Conservation (phyloP, 2,329 filamentous ascomycete species). For the Aspergillus neotritici region DNA sequence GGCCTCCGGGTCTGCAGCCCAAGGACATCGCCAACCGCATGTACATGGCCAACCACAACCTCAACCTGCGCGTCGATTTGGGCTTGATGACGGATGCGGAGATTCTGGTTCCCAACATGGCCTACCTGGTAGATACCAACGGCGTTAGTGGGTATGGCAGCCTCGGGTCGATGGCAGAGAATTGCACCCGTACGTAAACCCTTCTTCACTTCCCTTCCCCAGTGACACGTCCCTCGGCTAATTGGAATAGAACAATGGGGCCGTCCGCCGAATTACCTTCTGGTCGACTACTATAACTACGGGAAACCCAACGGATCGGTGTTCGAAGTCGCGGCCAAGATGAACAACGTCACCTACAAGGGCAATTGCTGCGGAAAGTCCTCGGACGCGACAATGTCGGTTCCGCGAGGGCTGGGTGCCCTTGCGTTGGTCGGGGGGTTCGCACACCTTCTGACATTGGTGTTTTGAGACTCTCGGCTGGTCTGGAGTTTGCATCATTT, state of each 20-base stretch:
- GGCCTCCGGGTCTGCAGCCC: conserved; percentile 60
- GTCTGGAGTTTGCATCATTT: too few species aligned
- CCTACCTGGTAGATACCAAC: conserved; percentile 69
- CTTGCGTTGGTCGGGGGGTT: too few species aligned
- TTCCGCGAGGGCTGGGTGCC: conserved; percentile 5
- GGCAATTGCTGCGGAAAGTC: conserved; percentile 34
- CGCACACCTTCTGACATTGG: too few species aligned
- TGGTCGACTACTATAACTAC: conserved; percentile 80
- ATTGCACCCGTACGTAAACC: conserved; percentile 50
- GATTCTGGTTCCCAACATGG: conserved; percentile 62
- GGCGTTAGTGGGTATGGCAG: conserved; percentile 60
- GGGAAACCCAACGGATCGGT: conserved; percentile 65
- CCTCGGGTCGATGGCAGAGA: conserved; percentile 57
- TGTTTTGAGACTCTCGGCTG: too few species aligned
- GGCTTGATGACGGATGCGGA: conserved; percentile 45
- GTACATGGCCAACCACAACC: conserved; percentile 86
- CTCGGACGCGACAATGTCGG: conserved; percentile 22
- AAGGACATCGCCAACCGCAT: conserved; percentile 56
- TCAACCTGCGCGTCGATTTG: conserved; percentile 67
- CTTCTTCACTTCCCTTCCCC: neutral
- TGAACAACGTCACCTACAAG: conserved; percentile 68
- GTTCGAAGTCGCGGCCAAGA: conserved; percentile 64
- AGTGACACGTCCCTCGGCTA: conserved; percentile 8
- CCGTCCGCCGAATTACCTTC: conserved; percentile 67
- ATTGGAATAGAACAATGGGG: conserved; percentile 44